A percentile compares a stretch with the other conserved stretches of the same genome.
Evolutionary conservation across 1,284 basidiomycete genomes (phyloP).

Genomic region (Meira nashicola): DNA sequence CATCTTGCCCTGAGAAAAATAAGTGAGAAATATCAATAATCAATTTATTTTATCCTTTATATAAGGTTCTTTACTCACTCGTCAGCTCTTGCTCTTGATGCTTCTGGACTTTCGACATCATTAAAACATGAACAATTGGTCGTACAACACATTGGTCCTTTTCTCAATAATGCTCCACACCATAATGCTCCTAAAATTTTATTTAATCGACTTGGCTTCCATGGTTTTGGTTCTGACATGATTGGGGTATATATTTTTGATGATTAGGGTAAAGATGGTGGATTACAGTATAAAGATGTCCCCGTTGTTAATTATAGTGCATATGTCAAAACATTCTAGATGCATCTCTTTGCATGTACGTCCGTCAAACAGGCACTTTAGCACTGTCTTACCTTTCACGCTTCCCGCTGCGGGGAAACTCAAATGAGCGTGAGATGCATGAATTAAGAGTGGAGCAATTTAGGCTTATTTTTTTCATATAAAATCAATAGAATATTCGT

Average conservation of each 20-base stretch:
- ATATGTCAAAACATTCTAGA: no score
- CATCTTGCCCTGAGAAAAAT: background rate
- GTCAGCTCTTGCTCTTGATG: background rate
- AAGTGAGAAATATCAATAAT: background rate
- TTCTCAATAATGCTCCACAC: constrained; percentile 3
- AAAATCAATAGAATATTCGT: background rate
- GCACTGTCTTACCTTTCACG: no score
- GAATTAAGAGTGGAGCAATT: no score
- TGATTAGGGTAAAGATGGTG: no score
- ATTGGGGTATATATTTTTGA: no score
- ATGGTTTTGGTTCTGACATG: background rate
- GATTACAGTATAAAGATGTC: no score
- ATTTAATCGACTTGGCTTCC: constrained; percentile 6
- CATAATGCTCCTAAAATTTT: constrained; percentile 6
- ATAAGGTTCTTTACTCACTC: background rate
- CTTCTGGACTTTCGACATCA: constrained; percentile 13
- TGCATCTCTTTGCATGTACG: no score
- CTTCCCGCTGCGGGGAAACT: no score
- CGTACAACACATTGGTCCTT: constrained; percentile 11
- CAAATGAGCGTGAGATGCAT: no score
- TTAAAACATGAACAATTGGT: constrained; percentile 10
- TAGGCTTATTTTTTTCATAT: no score
- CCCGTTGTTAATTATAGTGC: no score
- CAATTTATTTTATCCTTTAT: background rate
- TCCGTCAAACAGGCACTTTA: no score